Percentiles rank a stretch among this genome's conserved stretches.
Conservation (phyloP, 2,329 filamentous ascomycete genomes). For the Sporothrix brunneoviolacea region DNA sequence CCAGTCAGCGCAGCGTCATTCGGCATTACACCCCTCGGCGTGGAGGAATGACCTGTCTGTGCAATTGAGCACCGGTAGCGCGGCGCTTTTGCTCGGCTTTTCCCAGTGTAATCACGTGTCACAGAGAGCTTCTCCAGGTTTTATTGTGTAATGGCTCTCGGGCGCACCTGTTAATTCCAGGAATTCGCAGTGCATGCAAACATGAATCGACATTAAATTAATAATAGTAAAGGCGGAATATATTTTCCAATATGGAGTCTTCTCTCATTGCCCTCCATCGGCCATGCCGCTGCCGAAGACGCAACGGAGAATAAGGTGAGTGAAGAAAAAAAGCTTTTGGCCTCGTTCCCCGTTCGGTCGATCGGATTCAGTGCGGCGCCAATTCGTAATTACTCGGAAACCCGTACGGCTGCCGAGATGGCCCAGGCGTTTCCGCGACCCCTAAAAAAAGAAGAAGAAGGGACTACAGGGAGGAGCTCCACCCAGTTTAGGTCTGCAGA, state of each 20-base stretch:
- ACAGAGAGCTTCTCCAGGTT: not conserved
- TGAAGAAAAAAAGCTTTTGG: not conserved
- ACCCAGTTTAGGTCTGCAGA: slow-evolving; percentile 15
- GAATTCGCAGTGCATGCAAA: not conserved
- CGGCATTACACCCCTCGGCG: too few relatives aligned
- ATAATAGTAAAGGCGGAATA: too few relatives aligned
- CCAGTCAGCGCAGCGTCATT: slow-evolving; percentile 8
- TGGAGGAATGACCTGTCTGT: too few relatives aligned
- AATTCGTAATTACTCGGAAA: slow-evolving; percentile 21
- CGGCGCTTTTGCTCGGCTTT: too few relatives aligned
- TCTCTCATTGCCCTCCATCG: not conserved
- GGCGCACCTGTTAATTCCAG: too few relatives aligned
- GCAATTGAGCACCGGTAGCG: too few relatives aligned
- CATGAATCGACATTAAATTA: too few relatives aligned
- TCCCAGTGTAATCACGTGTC: slow-evolving; percentile 3
- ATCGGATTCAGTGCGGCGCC: slow-evolving; percentile 15
- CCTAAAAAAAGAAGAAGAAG: not conserved
- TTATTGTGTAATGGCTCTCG: not conserved
- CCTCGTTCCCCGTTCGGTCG: slow-evolving; percentile 12
- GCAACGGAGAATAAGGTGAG: not conserved
- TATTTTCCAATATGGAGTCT: not conserved
- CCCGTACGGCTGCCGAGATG: slow-evolving; percentile 16
- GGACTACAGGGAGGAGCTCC: not conserved
- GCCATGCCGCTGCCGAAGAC: not conserved
- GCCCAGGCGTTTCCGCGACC: not conserved